Conservation (phyloP, 2,329 filamentous ascomycete genomes). For the Scorias spongiosa region DNA sequence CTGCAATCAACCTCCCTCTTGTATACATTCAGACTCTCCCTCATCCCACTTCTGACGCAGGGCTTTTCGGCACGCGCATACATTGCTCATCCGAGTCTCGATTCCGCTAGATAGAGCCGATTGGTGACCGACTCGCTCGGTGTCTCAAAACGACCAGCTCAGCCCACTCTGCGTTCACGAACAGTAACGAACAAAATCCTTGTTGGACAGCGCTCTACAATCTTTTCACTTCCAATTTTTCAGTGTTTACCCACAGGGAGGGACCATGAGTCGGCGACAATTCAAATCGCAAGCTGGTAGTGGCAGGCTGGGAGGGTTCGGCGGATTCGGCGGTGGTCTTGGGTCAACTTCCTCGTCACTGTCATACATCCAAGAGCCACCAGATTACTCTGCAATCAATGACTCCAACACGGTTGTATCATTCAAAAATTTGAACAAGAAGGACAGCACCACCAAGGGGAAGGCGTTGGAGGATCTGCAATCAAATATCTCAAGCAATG, state of each 20-base stretch:
- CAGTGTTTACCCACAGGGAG: too few species aligned
- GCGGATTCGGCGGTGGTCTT: conserved; percentile 23
- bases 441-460: conserved; percentile 79
- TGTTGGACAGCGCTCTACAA: background rate
- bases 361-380: conserved; percentile 77
- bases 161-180: too few species aligned
- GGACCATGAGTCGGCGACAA: conserved; percentile 41
- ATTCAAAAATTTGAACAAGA: conserved; percentile 89
- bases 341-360: conserved; percentile 38
- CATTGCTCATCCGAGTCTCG: too few species aligned
- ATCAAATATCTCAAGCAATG: conserved; percentile 44
- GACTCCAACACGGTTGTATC: conserved; percentile 71
- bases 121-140: too few species aligned
- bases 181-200: too few species aligned
- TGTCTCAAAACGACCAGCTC: too few species aligned
- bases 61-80: too few species aligned
- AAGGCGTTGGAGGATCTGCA: conserved; percentile 82
- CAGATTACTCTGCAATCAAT: conserved; percentile 61
- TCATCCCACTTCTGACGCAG: too few species aligned
- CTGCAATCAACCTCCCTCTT: too few species aligned
- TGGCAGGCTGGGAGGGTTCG: conserved; percentile 33
- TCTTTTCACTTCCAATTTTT: background rate
- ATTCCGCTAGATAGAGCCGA: too few species aligned
- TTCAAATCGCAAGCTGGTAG: conserved; percentile 50
- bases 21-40: too few species aligned